phyloP scores from a whole-genome alignment of 148 eudicot genomes.

The Rhododendron vialii region DNA sequence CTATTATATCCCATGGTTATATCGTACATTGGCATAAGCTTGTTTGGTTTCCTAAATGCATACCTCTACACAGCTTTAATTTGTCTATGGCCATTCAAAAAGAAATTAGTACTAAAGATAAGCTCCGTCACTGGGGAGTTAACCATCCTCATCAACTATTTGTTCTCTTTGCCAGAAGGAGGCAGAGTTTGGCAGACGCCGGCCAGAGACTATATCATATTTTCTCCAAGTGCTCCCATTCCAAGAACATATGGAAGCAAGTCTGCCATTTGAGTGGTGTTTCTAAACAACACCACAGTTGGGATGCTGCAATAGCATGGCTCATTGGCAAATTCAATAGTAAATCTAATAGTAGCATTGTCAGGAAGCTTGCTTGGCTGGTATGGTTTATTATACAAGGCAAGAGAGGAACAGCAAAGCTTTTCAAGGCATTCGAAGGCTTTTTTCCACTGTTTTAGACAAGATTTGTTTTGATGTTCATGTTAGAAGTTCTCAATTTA shows the following conservation, averaged over 20 bases:
- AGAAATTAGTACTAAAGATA: no score
- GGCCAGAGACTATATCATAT: neutral
- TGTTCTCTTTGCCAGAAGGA: no score
- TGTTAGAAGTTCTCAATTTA: neutral
- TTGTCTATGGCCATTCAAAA: neutral
- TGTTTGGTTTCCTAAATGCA: neutral
- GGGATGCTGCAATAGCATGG: neutral
- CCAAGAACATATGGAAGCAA: neutral
- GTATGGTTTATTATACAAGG: neutral
- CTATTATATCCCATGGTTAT: neutral
- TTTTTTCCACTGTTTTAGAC: neutral
- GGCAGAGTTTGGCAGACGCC: no score
- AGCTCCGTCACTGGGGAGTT: no score
- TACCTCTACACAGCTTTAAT: neutral
- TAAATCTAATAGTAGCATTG: neutral
- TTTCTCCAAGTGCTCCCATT: neutral
- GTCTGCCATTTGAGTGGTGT: neutral
- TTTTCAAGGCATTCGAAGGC: neutral
- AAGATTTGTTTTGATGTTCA: no score
- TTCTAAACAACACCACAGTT: neutral
- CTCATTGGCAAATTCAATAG: neutral
- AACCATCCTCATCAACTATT: no score
- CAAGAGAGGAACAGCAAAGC: neutral
- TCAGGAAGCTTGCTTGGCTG: neutral
- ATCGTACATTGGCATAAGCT: no score